Percentiles rank a stretch among this genome's conserved stretches.
phyloP scores from a whole-genome alignment of 2,329 filamentous ascomycete genomes.

The Xylaria polymorpha region DNA sequence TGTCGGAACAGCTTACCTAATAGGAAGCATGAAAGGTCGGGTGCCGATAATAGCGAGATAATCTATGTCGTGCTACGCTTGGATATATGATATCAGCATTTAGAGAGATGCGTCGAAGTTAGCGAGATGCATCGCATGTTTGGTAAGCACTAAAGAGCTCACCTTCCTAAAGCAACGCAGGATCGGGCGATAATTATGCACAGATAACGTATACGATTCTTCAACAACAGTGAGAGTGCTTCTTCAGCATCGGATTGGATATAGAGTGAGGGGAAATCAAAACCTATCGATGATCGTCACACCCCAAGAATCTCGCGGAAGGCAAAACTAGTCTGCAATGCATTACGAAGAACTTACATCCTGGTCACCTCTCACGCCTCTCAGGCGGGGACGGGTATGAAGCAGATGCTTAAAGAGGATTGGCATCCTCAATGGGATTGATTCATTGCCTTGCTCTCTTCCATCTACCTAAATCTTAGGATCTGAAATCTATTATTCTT shows the following conservation, averaged over 20 bases:
- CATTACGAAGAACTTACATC: neutral
- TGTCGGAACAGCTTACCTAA: neutral
- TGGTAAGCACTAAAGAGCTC: constrained; percentile 23
- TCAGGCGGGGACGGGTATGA: constrained; percentile 2
- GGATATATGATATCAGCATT: constrained; percentile 10
- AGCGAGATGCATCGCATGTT: neutral
- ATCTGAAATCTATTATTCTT: neutral
- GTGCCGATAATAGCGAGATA: neutral
- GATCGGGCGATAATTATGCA: constrained; percentile 10
- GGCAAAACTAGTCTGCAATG: neutral
- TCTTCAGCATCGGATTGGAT: constrained; percentile 30
- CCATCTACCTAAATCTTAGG: neutral
- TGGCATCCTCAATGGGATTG: neutral
- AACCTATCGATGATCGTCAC: neutral
- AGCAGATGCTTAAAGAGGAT: constrained; percentile 24
- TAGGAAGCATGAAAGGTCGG: neutral
- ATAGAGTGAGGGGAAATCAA: constrained; percentile 19
- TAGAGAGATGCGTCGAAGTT: neutral
- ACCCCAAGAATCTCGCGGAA: neutral
- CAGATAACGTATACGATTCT: constrained; percentile 21
- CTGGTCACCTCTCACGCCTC: neutral
- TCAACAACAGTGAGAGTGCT: neutral
- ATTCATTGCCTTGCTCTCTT: neutral
- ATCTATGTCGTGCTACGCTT: constrained; percentile 10
- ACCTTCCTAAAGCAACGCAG: constrained; percentile 35